phyloP scores from a whole-genome alignment of 2,329 filamentous ascomycete genomes.

The Metarhizium album region DNA sequence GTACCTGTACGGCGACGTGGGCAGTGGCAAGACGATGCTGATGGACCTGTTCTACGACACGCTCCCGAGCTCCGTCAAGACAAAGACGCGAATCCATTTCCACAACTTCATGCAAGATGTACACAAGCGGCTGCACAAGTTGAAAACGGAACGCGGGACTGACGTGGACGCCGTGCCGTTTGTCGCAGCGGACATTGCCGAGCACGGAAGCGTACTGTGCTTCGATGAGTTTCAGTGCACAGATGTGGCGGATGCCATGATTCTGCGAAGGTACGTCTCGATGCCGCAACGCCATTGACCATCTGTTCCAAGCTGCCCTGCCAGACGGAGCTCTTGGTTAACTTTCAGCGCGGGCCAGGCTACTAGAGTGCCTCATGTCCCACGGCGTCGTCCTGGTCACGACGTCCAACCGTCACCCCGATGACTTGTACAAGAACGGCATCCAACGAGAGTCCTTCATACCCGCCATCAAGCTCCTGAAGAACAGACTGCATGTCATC shows the following conservation, averaged over 20 bases:
- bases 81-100: constrained; percentile 92
- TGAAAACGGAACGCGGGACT: constrained; percentile 81
- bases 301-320: neutral
- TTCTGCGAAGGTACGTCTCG: constrained; percentile 53
- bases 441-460: constrained; percentile 94
- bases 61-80: constrained; percentile 63
- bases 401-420: constrained; percentile 91
- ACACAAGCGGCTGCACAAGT: constrained; percentile 77
- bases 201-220: constrained; percentile 75
- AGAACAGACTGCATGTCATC: constrained; percentile 73
- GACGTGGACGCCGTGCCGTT: constrained; percentile 87
- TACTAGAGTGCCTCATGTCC: constrained; percentile 86
- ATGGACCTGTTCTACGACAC: constrained; percentile 99
- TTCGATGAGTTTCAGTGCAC: constrained; percentile 99
- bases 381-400: constrained; percentile 96
- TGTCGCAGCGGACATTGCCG: constrained; percentile 88
- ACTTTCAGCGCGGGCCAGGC: constrained; percentile 26
- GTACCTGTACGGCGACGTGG: constrained; percentile 94
- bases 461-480: constrained; percentile 87
- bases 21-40: constrained; percentile 97
- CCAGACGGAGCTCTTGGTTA: neutral
- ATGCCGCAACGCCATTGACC: neutral
- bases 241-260: constrained; percentile 98
- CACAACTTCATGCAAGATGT: constrained; percentile 99
- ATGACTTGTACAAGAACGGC: constrained; percentile 95